Base-by-base conservation (phyloP, 2,329 filamentous ascomycete genomes). In the Aspergillus calidoustus region DNA sequence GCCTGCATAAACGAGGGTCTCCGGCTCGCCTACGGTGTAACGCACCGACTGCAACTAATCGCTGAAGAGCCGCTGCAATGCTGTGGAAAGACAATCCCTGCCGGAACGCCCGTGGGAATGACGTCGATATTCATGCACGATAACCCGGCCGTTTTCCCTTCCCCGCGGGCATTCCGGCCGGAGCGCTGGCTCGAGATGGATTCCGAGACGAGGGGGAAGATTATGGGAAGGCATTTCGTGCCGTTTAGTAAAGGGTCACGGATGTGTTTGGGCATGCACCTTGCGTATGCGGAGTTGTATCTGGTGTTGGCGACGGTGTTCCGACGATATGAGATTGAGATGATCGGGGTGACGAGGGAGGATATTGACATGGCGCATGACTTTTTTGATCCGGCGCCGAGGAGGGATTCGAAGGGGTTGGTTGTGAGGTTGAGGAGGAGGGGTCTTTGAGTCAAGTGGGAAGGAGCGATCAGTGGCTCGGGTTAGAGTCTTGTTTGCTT, bases 341-440 rank as follows among this genome's bases (percentile, higher is more conserved):
- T 50, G 48, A 13, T 7, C 13, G 48, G 48, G 25, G 25, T 30
- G 48, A 31, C 22, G 48, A 50, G 22, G 47, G 54, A 57, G 11
- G 54, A 57, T 25, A 50, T 57, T 28, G 54, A 57, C 5, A 57
- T 57, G 54, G 54, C 54, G 3, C 54, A 57, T 50, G 54, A 57
- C 25, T 57, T 57, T 34, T 57, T 57, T 28, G 54, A 57, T 43
- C 54, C 54, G 1, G 41, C 54, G 28, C 54, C 54, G 2, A 57
- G 19, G 46, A 15, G 30, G 11, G 54, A 46, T 30, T 34, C 54
- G 15, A 57, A 46, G 17, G 54, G 54, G 19, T 28, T 57, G 30
- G 28, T 57, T 41, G 54, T 48, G n/a, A 15, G 19, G 17, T 31
- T 57, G n/a, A 23, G 17, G 30, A 51, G 7, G 28, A 51, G 49